Evolutionary conservation across 2,329 filamentous ascomycete species (phyloP).

Genomic region (Fusarium virguliforme): DNA sequence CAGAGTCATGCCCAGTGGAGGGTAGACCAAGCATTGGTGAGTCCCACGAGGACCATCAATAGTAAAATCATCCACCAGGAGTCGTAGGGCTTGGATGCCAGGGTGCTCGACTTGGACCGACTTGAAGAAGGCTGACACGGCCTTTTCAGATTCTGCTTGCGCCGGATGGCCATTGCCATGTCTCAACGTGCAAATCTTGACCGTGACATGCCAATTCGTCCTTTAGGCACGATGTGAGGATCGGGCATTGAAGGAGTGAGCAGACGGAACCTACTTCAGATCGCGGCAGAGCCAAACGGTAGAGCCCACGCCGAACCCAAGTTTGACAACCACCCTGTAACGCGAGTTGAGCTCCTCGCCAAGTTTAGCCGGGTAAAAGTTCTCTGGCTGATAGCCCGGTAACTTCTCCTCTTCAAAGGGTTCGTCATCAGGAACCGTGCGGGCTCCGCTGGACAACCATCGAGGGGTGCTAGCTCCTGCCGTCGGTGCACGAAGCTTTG

Average conservation of each 20-base stretch:
- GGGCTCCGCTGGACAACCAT: too few relatives aligned
- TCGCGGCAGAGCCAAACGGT: constrained; percentile 13
- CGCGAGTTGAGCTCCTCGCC: neutral
- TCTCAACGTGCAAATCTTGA: constrained; percentile 10
- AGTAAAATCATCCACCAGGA: neutral
- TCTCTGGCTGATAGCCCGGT: neutral
- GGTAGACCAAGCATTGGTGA: constrained; percentile 3
- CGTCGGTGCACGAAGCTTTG: too few relatives aligned
- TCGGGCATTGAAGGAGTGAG: neutral
- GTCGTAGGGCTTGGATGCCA: neutral
- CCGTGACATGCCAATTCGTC: neutral
- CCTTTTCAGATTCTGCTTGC: neutral
- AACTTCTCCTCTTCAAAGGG: neutral
- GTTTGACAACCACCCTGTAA: neutral
- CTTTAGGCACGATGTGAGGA: neutral
- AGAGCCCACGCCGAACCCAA: constrained; percentile 6
- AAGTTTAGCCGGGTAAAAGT: neutral
- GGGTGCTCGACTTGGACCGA: neutral
- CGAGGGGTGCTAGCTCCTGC: too few relatives aligned
- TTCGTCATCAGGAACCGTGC: neutral
- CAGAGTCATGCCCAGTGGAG: constrained; percentile 6
- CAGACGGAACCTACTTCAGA: neutral
- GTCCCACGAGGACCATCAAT: constrained; percentile 1
- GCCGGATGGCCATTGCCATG: neutral
- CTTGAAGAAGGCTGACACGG: neutral